Evolutionary conservation across 164 flowering plant species (phyloP), one percentile per base, ranked within the genome.

Genomic region (Warburgia ugandensis): DNA sequence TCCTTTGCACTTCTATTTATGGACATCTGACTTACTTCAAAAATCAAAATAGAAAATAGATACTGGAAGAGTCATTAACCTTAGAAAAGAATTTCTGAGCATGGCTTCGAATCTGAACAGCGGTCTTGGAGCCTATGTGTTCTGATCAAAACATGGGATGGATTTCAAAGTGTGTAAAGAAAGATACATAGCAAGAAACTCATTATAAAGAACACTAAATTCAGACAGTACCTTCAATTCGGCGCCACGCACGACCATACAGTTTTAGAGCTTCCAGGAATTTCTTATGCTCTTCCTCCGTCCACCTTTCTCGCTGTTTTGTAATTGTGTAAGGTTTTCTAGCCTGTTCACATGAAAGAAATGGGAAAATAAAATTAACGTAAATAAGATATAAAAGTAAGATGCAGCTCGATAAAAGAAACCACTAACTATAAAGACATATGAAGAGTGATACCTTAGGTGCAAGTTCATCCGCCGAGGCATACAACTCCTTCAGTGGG

Each of bases 21-120:
- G 54, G 46, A 54, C 40, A 0, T 6, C 23, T 26, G 48, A 63
- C 73, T 68, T 56, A 59, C 67, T 17, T 58, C 6, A 55, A 38
- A 36, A 29, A 50, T 41, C 54, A 59, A 56, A 52, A 7, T 28
- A 20, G 45, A 48, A 27, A 55, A 49, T 47, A 43, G 65, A 38
- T 45, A 27, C 48, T 57, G 61, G 48, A 45, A 57, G 45, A 54
- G 50, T 45, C 45, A 32, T 61, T 45, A 50, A 86, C 96, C 96
- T 87, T 84, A 30, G 94, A 77, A 67, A 87, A 87, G 59, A 87
- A 84, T 59, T 87, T 87, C 59, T 87, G 96, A 45, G 96, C 96
- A 76, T 87, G 96, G 64, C 96, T 87, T 59, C 96, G 79, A 46
- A 87, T 87, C 63, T 87, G 96, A 69, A 87, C 90, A 3, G 96